A percentile compares a stretch with the other conserved stretches of the same genome.
Conservation (phyloP, 2,329 filamentous ascomycete genomes). For the Colletotrichum sp. region DNA sequence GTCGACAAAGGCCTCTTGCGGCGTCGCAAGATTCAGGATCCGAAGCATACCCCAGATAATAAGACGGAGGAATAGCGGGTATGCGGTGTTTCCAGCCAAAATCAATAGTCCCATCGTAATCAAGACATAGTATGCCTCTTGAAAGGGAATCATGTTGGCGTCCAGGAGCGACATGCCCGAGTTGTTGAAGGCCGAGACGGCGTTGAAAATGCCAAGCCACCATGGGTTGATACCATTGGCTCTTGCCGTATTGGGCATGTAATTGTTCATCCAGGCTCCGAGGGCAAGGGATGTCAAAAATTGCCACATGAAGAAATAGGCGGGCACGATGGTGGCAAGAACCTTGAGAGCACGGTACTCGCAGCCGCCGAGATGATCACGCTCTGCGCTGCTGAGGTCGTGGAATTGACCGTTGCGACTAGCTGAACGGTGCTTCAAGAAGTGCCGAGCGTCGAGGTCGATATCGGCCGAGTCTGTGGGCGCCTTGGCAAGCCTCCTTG, state of each 20-base stretch:
- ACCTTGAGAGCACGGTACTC: slow-evolving; percentile 69
- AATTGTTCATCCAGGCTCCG: slow-evolving; percentile 64
- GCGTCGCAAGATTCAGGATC: slow-evolving; percentile 42
- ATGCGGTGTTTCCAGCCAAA: slow-evolving; percentile 70
- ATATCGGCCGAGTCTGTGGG: not conserved
- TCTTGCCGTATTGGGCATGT: slow-evolving; percentile 52
- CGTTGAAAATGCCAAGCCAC: slow-evolving; percentile 74
- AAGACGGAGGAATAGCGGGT: slow-evolving; percentile 67
- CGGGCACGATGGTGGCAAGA: slow-evolving; percentile 62
- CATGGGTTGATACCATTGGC: slow-evolving; percentile 67
- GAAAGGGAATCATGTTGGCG: slow-evolving; percentile 68
- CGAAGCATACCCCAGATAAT: slow-evolving; percentile 59
- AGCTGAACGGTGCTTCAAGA: not conserved
- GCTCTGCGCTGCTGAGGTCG: slow-evolving; percentile 55
- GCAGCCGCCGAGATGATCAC: slow-evolving; percentile 63
- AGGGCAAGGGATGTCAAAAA: slow-evolving; percentile 61
- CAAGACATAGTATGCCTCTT: slow-evolving; percentile 54
- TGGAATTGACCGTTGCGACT: slow-evolving; percentile 61
- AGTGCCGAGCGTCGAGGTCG: not conserved
- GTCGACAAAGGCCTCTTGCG: slow-evolving; percentile 37
- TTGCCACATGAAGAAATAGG: slow-evolving; percentile 67
- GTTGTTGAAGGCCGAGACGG: slow-evolving; percentile 74
- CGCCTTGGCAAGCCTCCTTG: slow-evolving; percentile 34
- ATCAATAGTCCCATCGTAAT: slow-evolving; percentile 62
- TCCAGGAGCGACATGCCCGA: slow-evolving; percentile 75